These are phyloP conservation scores for Gymnopilus dilepis DNA, from an alignment of 768 basidiomycete genomes.

Conservation along the genomic window DNA sequence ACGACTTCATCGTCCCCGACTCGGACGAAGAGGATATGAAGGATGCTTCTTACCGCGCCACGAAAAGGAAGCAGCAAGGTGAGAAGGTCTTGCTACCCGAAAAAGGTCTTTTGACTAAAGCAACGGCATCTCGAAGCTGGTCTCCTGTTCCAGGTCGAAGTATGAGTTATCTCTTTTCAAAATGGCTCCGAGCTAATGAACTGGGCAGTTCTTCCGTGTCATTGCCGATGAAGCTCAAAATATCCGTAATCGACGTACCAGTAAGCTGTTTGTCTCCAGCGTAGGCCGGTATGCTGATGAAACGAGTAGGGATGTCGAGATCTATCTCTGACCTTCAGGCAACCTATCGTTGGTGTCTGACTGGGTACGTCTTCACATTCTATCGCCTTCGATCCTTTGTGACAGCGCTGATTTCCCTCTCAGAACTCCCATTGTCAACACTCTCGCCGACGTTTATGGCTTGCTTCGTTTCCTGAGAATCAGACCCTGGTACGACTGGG, in stretches of 20 bases:
- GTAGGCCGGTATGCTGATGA: not conserved
- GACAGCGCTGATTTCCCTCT: not conserved
- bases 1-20: constrained; percentile 42
- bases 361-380: constrained; percentile 50
- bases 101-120: too few species aligned
- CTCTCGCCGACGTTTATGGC: constrained; percentile 58
- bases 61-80: constrained; percentile 41
- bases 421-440: constrained; percentile 71
- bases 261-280: constrained; percentile 33
- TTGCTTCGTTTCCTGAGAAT: constrained; percentile 49
- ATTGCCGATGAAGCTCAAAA: constrained; percentile 64
- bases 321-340: constrained; percentile 58
- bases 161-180: constrained; percentile 23
- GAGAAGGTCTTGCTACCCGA: too few species aligned
- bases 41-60: constrained; percentile 25
- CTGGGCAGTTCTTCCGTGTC: constrained; percentile 52
- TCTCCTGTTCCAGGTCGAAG: constrained; percentile 55
- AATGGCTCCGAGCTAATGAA: not conserved
- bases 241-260: constrained; percentile 54
- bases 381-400: not conserved
- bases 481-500: constrained; percentile 53
- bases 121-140: constrained; percentile 37
- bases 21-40: constrained; percentile 39
- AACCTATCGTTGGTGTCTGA: constrained; percentile 69
- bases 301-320: constrained; percentile 50